Base-by-base conservation (phyloP, 2,329 filamentous ascomycete genomes). In the Trichoderma endophyticum region DNA sequence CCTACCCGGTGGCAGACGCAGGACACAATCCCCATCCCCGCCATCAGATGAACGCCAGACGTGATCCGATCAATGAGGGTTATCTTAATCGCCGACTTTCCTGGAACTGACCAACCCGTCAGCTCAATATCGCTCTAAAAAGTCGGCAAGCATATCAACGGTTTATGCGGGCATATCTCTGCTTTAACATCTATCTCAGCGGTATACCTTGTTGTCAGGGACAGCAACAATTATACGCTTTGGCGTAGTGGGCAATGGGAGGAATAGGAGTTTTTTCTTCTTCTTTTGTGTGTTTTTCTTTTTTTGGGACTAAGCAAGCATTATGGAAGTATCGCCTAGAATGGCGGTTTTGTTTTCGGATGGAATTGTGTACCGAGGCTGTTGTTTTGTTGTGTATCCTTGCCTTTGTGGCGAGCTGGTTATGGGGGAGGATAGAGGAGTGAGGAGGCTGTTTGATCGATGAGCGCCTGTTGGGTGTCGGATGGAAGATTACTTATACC, bases 1-100 rank as follows among this genome's bases (percentile, higher is more conserved):
- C 39, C 76, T 85, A n/a, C 81, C 82, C 12, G 72, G 72, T n/a
- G 69, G 56, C 4, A 72, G 74, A 26, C 70, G 72, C 34, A 65
- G 75, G 51, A 67, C 70, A 6, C 75, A 75, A 39, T 79, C 75
- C 4, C 77, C 73, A 30, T 76, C 77, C 11, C 76, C 77, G 5
- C 71, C 59, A 7, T 64, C 72, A 9, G 77, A 78, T 61, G 48
- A 64, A 56, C 69, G 69, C 48, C 71, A 51, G 24, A 9, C 24
- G 18, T 43, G 59, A 57, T 63, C 18, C 21, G 21, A 30, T 32
- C 51, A 34, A 51, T 30, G 15, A 51, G 18, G 26, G 26, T 12
- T 32, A 24, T 61, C 28, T 51, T 36, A 14, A 54, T 21, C n/a
- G 43, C 43, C 48, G 21, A 7, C 11, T 11, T 54, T 24, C 48